Evolutionary conservation across 1,284 basidiomycete genomes (phyloP), one percentile per base, ranked within the genome.

Genomic region (Boletus albobrunnescens): DNA sequence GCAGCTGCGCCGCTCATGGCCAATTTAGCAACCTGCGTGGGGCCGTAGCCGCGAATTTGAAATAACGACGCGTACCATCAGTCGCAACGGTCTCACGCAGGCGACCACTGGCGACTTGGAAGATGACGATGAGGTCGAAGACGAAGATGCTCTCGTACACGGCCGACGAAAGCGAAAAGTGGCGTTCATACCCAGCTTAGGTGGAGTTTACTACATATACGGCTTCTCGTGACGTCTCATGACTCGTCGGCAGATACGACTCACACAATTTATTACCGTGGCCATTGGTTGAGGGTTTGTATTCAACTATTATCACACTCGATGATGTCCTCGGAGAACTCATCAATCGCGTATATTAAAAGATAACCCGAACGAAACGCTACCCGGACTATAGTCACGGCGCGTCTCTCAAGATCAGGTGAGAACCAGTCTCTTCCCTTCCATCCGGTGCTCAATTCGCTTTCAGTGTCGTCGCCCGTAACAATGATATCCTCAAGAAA

Each of bases 181-280:
- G 37, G 75, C 82, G 45, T 87, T 87, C 64, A 77, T 85, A 75
- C 85, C 84, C 19, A 84, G 82, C 63, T 61, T 83, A 40, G 87
- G 87, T 89, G 65, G 58, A 79, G 68, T 57, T 49, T 36, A 32
- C 53, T 44, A 31, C 17, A 7, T 30, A 31, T 1, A 36, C 53
- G 32, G 33, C 41, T 58, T 68, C 52, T 59, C 47, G 38, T 27
- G 41, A 32, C 45, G 49, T 52, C 48, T 59, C 39, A 56, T 50
- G 30, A 38, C 49, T 36, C 35, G 51, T 41, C 38, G 30, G 36
- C 63, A 87, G 87, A 90, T 63, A 88, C 87, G 1, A 89, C 84
- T 6, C 87, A 91, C 64, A 90, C 86, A 14, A 88, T 90, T 49
- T 90, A 87, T 71, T 90, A 89, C 71, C 80, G 80, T 57, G 87